Conservation (phyloP, 164 flowering plant species). For the Stephania japonica region DNA sequence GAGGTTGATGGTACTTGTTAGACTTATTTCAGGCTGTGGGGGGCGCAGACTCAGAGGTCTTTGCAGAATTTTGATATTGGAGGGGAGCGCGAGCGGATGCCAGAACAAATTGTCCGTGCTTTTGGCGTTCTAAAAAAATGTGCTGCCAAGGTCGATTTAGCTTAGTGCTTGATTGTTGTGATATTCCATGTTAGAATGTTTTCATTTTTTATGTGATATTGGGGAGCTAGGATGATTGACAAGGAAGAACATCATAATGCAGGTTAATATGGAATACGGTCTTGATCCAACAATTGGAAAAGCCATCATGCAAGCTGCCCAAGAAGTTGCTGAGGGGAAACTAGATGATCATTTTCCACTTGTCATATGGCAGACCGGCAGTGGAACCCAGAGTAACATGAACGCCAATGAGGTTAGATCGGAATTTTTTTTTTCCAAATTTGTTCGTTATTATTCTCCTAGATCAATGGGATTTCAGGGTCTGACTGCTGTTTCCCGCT, state of each 20-base stretch:
- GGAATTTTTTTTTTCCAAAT: neutral
- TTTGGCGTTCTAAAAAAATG: conserved; percentile 96
- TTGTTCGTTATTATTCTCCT: neutral
- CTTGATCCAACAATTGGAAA: conserved; percentile 93
- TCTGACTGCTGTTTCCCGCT: neutral
- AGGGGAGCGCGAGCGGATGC: conserved; percentile 94
- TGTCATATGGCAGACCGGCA: conserved; percentile 99
- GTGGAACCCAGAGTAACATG: conserved; percentile 99
- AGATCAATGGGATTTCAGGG: neutral
- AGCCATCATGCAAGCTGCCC: conserved; percentile 95
- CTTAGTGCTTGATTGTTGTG: neutral
- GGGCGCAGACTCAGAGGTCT: conserved; percentile 97
- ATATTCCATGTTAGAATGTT: neutral
- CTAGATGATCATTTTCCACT: conserved; percentile 92
- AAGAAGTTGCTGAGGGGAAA: conserved; percentile 96
- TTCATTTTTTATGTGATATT: no score
- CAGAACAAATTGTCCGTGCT: conserved; percentile 89
- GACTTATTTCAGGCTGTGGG: conserved; percentile 68
- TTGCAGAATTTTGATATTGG: conserved; percentile 97
- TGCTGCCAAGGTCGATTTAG: conserved; percentile 76
- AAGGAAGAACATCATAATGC: conserved; percentile 11
- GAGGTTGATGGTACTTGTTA: neutral
- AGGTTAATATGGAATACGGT: conserved; percentile 99
- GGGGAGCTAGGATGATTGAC: neutral
- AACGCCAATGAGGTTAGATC: conserved; percentile 93